Evolutionary conservation across 129 eudicot species (phyloP).

Genomic region (Artemisia argyi): DNA sequence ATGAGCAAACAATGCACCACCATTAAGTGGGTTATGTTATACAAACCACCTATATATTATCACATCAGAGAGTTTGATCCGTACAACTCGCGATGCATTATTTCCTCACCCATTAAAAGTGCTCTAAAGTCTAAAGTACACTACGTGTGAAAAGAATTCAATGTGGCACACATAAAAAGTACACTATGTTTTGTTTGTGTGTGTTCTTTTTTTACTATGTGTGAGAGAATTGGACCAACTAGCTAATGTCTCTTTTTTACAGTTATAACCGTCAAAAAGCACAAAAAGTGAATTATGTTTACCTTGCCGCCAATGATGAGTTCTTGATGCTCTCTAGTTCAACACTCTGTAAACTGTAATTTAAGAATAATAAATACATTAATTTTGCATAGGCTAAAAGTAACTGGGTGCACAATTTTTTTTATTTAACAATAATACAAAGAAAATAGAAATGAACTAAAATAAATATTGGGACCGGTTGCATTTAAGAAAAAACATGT

Average conservation of each 20-base stretch:
- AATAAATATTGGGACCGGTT: too few relatives aligned
- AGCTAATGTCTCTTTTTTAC: slow-evolving; percentile 23
- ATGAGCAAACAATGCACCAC: too few relatives aligned
- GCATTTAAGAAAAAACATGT: too few relatives aligned
- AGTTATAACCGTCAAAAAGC: slow-evolving; percentile 39
- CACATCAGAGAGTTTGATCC: too few relatives aligned
- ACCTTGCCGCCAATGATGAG: slow-evolving; percentile 81
- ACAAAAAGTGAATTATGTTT: slow-evolving; percentile 7
- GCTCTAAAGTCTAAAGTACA: too few relatives aligned
- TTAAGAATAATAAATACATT: not conserved
- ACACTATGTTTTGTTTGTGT: not conserved
- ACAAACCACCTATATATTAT: too few relatives aligned
- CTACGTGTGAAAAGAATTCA: too few relatives aligned
- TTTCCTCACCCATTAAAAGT: too few relatives aligned
- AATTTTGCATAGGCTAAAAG: not conserved
- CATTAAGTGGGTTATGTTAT: too few relatives aligned
- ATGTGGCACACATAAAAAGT: not conserved
- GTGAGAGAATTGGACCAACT: slow-evolving; percentile 27
- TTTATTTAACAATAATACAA: too few relatives aligned
- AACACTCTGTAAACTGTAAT: slow-evolving; percentile 36
- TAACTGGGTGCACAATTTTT: not conserved
- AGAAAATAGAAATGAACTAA: not conserved
- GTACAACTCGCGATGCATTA: too few relatives aligned
- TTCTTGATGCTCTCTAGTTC: slow-evolving; percentile 47
- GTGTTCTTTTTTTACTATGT: slow-evolving; percentile 8